A percentile compares a stretch with the other conserved stretches of the same genome.
These are phyloP conservation scores for Exobasidium cylindrosporum DNA, from an alignment of 1,284 basidiomycete genomes.

Conservation along the genomic window DNA sequence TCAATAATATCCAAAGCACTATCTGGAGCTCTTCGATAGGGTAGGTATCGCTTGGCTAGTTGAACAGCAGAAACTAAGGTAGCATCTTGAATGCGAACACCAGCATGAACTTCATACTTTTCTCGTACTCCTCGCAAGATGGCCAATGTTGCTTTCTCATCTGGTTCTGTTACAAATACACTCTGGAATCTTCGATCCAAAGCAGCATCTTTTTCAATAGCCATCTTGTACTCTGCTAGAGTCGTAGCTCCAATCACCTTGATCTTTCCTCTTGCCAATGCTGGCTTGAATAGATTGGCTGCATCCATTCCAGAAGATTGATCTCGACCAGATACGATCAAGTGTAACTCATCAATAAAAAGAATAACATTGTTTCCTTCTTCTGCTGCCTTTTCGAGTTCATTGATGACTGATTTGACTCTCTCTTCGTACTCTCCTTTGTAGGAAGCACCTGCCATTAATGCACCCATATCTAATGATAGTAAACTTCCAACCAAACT, in stretches of 20 bases:
- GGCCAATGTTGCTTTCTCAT: constrained; percentile 83
- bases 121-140: constrained; percentile 88
- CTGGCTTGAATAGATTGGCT: constrained; percentile 55
- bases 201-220: constrained; percentile 83
- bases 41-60: constrained; percentile 87
- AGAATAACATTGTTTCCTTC: constrained; percentile 71
- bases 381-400: constrained; percentile 71
- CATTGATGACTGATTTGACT: constrained; percentile 81
- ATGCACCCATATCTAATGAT: constrained; percentile 83
- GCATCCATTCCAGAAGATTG: constrained; percentile 51
- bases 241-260: constrained; percentile 91
- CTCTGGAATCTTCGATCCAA: constrained; percentile 88
- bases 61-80: constrained; percentile 86
- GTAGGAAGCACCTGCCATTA: constrained; percentile 94
- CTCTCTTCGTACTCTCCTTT: constrained; percentile 98
- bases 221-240: constrained; percentile 86
- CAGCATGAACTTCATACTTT: constrained; percentile 64
- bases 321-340: constrained; percentile 47
- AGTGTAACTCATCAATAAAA: constrained; percentile 80
- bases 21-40: constrained; percentile 54
- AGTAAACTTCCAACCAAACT: constrained; percentile 63
- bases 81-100: constrained; percentile 77
- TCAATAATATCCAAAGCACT: constrained; percentile 55
- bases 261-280: constrained; percentile 75
- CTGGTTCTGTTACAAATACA: constrained; percentile 88